Conservation (phyloP, 805 yeast species). For the Ogataea trehalophila region DNA sequence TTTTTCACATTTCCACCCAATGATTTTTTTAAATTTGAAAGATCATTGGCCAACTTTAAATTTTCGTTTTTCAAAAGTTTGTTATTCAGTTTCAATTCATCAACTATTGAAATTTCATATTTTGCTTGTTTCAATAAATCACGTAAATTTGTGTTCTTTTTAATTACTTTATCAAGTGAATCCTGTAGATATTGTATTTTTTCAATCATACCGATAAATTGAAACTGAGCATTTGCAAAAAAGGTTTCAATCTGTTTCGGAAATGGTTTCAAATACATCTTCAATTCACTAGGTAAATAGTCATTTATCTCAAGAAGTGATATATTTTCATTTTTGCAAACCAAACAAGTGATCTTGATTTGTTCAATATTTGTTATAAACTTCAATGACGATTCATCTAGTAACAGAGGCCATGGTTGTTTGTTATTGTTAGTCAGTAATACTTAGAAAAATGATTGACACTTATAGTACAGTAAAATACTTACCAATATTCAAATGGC, state of each 20-base stretch:
- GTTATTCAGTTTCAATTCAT: slow-evolving; percentile 2
- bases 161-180: slow-evolving; percentile 1
- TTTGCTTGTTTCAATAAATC: slow-evolving; percentile 12
- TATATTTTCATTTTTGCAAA: slow-evolving; percentile 6
- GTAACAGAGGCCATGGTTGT: not conserved
- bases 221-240: slow-evolving; percentile 14
- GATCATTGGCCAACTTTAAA: not conserved
- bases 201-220: slow-evolving; percentile 10
- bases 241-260: slow-evolving; percentile 13
- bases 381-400: not conserved
- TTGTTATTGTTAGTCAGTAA: no score
- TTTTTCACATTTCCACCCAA: not conserved
- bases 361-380: slow-evolving; percentile 1
- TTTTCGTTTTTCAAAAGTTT: slow-evolving; percentile 1
- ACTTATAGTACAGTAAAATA: no score
- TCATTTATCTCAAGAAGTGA: slow-evolving; percentile 10
- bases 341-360: slow-evolving; percentile 7
- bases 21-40: not conserved
- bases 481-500: slow-evolving; percentile 10
- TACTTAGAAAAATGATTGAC: no score
- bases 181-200: slow-evolving; percentile 2
- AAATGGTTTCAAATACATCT: slow-evolving; percentile 12
- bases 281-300: slow-evolving; percentile 11
- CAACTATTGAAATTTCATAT: slow-evolving; percentile 7
- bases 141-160: slow-evolving; percentile 4